Base-by-base conservation (phyloP, 306 rosid species). In the Echinosophora koreensis region DNA sequence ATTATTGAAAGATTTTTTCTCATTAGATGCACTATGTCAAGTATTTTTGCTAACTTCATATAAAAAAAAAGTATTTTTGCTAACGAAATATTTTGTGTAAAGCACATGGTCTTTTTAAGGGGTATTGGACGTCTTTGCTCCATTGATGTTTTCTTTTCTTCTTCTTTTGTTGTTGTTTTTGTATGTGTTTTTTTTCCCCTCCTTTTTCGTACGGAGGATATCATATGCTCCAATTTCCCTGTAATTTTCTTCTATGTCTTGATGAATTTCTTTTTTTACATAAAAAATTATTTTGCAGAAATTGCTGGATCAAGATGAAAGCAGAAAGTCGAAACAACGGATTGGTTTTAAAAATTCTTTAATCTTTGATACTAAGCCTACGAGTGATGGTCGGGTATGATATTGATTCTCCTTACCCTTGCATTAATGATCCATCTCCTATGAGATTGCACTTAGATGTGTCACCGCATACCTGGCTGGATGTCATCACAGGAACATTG, bases 311-410 rank as follows among this genome's bases (percentile, higher is more conserved):
- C 90, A 51, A 68, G 97, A 88, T 78, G 89, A 77, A 76, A 79
- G 86, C 80, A 87, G 86, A 81, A 90, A 86, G 80, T 82, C 81
- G 72, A 95, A 91, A 79, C 99, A 95, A 74, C 82, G 64, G 67
- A 80, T 92, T 84, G 99, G 97, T 67, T 95, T 89, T 81, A 95
- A 92, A 85, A 95, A 85, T 87, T 92, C 97, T 13, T 87, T 95
- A 94, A 91, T 90, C 72, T 88, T 89, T 47, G 99, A 95, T 86
- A 88, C 92, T 76, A 88, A 88, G 86, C 94, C 97, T 70, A 89
- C 67, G 73, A 88, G 93, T 72, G 99, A 95, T 85, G 99, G 97
- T 54, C 99, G 96, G 97, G 99, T 95, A 90, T 71, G 79, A 32
- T 66, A 47, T 59, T 54, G 17, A 69, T 66, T 78, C 81, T 80